These are phyloP conservation scores for Stipa capillata DNA, from an alignment of 176 grass and related monocot genomes.

Conservation along the genomic window DNA sequence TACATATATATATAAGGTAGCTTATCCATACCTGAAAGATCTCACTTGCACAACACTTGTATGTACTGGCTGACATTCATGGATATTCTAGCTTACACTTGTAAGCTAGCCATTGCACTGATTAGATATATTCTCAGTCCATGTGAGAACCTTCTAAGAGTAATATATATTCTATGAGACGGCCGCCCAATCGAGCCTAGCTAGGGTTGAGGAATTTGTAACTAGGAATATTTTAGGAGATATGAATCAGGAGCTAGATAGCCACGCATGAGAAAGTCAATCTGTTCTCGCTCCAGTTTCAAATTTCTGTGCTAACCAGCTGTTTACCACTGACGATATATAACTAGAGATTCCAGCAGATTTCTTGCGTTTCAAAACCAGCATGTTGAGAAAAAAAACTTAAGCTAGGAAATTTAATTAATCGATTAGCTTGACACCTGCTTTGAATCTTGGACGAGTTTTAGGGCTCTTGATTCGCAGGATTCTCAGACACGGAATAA, in stretches of 20 bases:
- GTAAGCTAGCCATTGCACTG: background rate
- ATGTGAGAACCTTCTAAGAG: slow-evolving; percentile 20
- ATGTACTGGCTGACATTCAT: slow-evolving; percentile 24
- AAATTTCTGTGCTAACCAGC: slow-evolving; percentile 9
- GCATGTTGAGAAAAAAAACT: background rate
- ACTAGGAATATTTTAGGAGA: slow-evolving; percentile 37
- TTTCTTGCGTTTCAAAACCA: background rate
- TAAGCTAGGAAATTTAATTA: background rate
- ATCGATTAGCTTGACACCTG: background rate
- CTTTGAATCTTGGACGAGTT: slow-evolving; percentile 10
- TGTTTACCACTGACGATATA: slow-evolving; percentile 14
- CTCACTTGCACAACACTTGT: slow-evolving; percentile 29
- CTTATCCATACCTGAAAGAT: slow-evolving; percentile 25
- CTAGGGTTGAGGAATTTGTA: slow-evolving; percentile 20
- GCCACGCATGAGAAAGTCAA: slow-evolving; percentile 6
- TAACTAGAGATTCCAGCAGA: background rate
- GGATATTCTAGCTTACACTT: too few relatives aligned
- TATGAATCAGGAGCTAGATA: background rate
- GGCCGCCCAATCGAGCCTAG: slow-evolving; percentile 12
- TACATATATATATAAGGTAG: slow-evolving; percentile 17
- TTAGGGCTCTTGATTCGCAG: too few relatives aligned
- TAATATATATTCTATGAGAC: slow-evolving; percentile 22
- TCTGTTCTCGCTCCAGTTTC: slow-evolving; percentile 1
- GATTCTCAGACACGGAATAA: too few relatives aligned
- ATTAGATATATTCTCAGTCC: slow-evolving; percentile 3